phyloP scores from a whole-genome alignment of 1,139 yeast genomes.

The Nadsonia starkeyi-henricii region DNA sequence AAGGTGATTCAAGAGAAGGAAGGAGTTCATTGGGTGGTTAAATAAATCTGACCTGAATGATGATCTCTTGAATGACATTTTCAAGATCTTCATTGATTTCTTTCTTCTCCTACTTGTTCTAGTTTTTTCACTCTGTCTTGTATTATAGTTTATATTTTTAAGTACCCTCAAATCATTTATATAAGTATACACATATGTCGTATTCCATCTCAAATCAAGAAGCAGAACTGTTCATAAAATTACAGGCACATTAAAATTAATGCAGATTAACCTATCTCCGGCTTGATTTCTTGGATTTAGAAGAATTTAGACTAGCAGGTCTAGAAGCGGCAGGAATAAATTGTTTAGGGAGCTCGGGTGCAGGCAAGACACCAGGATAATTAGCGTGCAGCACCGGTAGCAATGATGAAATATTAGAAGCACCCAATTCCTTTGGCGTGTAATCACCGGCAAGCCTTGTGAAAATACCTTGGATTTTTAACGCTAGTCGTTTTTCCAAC shows the following conservation, averaged over 20 bases:
- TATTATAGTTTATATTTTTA: too few species aligned
- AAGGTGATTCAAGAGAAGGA: slow-evolving; percentile 58
- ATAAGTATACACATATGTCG: too few species aligned
- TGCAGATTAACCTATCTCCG: background rate
- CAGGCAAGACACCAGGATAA: slow-evolving; percentile 72
- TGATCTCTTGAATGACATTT: too few species aligned
- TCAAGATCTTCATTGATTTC: too few species aligned
- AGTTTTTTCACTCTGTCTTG: too few species aligned
- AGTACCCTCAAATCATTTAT: too few species aligned
- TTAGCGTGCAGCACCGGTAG: slow-evolving; percentile 64
- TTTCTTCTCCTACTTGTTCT: too few species aligned
- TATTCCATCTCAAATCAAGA: too few species aligned
- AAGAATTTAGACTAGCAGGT: slow-evolving; percentile 1
- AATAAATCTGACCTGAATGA: slow-evolving; percentile 1
- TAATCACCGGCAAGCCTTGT: slow-evolving; percentile 29
- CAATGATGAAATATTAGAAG: slow-evolving; percentile 16
- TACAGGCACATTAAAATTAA: background rate
- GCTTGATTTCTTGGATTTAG: slow-evolving; percentile 2
- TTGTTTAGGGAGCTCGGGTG: slow-evolving; percentile 24
- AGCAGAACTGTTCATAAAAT: background rate
- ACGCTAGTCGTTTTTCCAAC: slow-evolving; percentile 35
- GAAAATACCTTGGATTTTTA: slow-evolving; percentile 36
- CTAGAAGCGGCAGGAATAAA: slow-evolving; percentile 1
- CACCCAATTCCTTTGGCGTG: slow-evolving; percentile 15
- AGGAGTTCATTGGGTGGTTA: slow-evolving; percentile 22